Conservation (phyloP, 805 yeast species). For the Metschnikowia similis region DNA sequence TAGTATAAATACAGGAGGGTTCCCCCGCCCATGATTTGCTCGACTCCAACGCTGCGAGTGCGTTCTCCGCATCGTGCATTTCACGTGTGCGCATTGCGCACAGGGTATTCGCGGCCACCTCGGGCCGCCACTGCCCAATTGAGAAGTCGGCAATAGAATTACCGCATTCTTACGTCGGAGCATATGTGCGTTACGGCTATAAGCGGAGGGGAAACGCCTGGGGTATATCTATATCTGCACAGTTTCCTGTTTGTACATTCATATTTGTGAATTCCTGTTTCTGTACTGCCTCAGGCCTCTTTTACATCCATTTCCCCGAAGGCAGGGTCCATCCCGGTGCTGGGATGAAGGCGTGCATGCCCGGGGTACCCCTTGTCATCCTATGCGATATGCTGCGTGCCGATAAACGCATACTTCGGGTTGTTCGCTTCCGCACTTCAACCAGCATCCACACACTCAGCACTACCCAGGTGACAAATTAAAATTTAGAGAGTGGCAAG, state of each 20-base stretch:
- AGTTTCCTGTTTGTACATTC: neutral
- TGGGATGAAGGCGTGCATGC: neutral
- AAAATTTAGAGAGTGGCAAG: neutral
- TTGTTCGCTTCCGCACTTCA: too few species aligned
- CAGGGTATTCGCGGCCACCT: neutral
- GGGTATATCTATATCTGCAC: neutral
- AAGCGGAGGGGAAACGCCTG: constrained; percentile 2
- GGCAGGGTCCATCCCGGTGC: neutral
- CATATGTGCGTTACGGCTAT: constrained; percentile 1
- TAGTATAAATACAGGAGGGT: neutral
- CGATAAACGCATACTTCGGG: neutral
- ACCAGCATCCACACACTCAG: neutral
- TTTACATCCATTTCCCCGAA: neutral
- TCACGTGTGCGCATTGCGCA: constrained; percentile 2
- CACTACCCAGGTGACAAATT: neutral
- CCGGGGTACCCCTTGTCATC: neutral
- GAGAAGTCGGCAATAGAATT: constrained; percentile 2
- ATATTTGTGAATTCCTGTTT: neutral
- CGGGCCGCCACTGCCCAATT: constrained; percentile 4
- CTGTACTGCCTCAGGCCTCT: neutral
- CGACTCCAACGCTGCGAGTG: constrained; percentile 2
- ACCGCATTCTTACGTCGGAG: neutral
- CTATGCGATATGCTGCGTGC: neutral
- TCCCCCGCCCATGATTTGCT: constrained; percentile 1
- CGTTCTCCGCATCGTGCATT: constrained; percentile 4